Conservation (phyloP, 495 filamentous ascomycete species). For the Tuber calosporum region DNA sequence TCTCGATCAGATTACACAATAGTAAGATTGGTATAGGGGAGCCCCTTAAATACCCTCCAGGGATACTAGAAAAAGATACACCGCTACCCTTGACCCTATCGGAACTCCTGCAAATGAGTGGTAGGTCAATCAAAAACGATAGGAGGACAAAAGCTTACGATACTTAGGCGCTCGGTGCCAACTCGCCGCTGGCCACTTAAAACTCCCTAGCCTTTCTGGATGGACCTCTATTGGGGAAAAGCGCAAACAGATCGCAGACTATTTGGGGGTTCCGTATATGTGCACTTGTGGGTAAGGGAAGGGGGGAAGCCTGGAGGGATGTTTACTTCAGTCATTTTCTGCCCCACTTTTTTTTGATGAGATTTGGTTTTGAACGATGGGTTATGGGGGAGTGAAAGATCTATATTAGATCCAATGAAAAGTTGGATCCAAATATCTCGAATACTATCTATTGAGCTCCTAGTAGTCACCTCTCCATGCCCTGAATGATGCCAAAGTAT, state of each 20-base stretch:
- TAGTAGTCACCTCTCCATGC: not conserved
- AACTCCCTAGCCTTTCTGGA: not conserved
- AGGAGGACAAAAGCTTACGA: not conserved
- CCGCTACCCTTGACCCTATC: not conserved
- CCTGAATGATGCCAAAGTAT: not conserved
- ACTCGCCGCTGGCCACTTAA: not conserved
- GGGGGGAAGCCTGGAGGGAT: not conserved
- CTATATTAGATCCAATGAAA: not conserved
- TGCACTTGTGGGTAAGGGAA: not conserved
- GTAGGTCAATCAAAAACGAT: not conserved
- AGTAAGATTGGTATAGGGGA: not conserved
- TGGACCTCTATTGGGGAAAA: not conserved
- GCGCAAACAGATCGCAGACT: constrained; percentile 13
- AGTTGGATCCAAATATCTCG: not conserved
- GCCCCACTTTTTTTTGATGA: not conserved
- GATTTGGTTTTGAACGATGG: not conserved
- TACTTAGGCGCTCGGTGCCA: not conserved
- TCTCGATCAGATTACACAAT: not conserved
- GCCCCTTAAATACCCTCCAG: not conserved
- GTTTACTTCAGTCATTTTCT: not conserved
- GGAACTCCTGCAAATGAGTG: not conserved
- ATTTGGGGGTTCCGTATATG: constrained; percentile 7
- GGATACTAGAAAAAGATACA: not conserved
- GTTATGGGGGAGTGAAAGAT: not conserved
- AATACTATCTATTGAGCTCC: not conserved